phyloP scores from a whole-genome alignment of 306 rosid species.

The Inga leiocalycina region DNA sequence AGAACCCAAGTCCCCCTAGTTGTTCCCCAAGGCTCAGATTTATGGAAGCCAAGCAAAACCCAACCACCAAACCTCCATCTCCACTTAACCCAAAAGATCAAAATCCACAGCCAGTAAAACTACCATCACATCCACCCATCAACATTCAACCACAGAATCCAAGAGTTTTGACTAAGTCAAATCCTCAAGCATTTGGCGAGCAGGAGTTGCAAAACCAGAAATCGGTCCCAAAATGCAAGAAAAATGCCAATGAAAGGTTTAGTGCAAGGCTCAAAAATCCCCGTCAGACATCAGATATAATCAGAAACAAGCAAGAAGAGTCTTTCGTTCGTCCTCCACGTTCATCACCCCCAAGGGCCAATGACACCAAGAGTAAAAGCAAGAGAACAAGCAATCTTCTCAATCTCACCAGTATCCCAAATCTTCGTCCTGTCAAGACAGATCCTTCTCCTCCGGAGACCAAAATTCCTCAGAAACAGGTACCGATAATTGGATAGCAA shows the following conservation, averaged over 20 bases:
- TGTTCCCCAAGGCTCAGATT: constrained; percentile 60
- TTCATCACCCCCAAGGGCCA: constrained; percentile 48
- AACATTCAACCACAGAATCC: constrained; percentile 35
- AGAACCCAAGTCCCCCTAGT: constrained; percentile 37
- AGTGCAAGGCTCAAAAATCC: constrained; percentile 49
- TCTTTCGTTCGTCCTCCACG: constrained; percentile 61
- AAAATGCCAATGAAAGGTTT: constrained; percentile 34
- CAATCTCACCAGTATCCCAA: constrained; percentile 48
- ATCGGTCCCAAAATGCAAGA: constrained; percentile 37
- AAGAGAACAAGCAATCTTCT: constrained; percentile 64
- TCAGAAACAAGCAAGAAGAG: constrained; percentile 67
- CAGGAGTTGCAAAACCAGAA: constrained; percentile 34
- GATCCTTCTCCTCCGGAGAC: constrained; percentile 34
- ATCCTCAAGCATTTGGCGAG: constrained; percentile 33
- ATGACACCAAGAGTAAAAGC: constrained; percentile 52
- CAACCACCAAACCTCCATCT: constrained; percentile 30
- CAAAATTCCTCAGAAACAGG: constrained; percentile 54
- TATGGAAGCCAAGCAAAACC: constrained; percentile 45
- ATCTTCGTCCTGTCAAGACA: constrained; percentile 51
- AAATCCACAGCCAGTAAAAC: constrained; percentile 33
- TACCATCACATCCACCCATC: constrained; percentile 34
- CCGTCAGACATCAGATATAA: constrained; percentile 43
- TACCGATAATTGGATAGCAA: constrained; percentile 3
- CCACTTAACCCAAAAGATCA: constrained; percentile 49
- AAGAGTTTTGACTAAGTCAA: constrained; percentile 46